Evolutionary conservation across 2,329 filamentous ascomycete genomes (phyloP).

Genomic region (Alternaria tenuissima): DNA sequence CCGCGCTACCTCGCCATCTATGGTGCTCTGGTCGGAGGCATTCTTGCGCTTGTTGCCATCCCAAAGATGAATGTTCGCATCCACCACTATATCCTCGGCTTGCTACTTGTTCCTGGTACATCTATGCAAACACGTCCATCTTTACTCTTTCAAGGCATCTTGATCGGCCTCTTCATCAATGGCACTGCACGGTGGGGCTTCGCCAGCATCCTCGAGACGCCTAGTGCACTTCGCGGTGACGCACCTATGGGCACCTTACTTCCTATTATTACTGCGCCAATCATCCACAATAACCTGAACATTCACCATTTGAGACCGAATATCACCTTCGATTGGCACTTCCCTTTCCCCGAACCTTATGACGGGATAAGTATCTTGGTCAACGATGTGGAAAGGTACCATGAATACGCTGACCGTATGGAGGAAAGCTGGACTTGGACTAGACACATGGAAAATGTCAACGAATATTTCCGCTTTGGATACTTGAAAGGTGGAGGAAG

Average conservation of each 20-base stretch:
- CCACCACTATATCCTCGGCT: conserved; percentile 91
- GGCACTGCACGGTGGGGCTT: conserved; percentile 95
- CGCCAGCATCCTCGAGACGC: conserved; percentile 85
- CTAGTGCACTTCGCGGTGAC: conserved; percentile 70
- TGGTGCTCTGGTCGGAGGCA: conserved; percentile 77
- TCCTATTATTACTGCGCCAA: conserved; percentile 54
- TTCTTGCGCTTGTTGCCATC: conserved; percentile 74
- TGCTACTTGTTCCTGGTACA: conserved; percentile 87
- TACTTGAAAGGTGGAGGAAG: conserved; percentile 71
- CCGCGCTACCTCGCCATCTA: conserved; percentile 82
- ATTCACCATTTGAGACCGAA: conserved; percentile 55
- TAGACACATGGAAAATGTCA: conserved; percentile 56
- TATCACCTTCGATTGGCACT: conserved; percentile 70
- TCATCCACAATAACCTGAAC: conserved; percentile 56
- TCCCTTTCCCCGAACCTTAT: conserved; percentile 60
- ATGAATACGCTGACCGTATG: conserved; percentile 67
- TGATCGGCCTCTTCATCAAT: conserved; percentile 92
- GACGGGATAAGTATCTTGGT: conserved; percentile 83
- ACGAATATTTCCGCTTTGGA: conserved; percentile 81
- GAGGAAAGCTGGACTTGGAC: conserved; percentile 65
- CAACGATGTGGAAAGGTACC: conserved; percentile 84
- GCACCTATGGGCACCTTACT: conserved; percentile 66
- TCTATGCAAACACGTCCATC: conserved; percentile 85
- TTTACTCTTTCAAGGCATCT: conserved; percentile 85
- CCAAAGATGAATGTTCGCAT: conserved; percentile 85